A percentile compares a stretch with the other conserved stretches of the same genome.
These are phyloP conservation scores for Candida bentonensis DNA, from an alignment of 805 yeast species.

Conservation along the genomic window DNA sequence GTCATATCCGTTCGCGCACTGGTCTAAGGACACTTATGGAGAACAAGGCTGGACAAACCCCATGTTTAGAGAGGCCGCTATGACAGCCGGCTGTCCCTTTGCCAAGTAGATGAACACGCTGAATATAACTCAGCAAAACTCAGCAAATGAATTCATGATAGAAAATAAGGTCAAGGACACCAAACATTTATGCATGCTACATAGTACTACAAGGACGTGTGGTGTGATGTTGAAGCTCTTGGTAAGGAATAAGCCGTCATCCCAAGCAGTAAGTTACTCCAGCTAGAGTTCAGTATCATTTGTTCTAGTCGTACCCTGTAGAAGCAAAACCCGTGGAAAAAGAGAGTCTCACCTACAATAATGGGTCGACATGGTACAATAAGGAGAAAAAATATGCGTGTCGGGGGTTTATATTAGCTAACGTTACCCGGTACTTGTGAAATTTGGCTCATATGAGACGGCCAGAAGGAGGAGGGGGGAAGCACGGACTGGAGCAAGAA, in stretches of 20 bases:
- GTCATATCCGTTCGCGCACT: slow-evolving; percentile 45
- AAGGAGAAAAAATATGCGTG: slow-evolving; percentile 6
- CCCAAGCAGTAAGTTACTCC: slow-evolving; percentile 18
- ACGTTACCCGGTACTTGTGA: too few species aligned
- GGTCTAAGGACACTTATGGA: slow-evolving; percentile 23
- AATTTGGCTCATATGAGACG: too few species aligned
- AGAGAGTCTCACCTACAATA: slow-evolving; percentile 12
- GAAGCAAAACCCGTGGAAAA: slow-evolving; percentile 7
- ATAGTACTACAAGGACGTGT: too few species aligned
- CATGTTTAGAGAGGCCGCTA: background rate
- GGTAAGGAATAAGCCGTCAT: slow-evolving; percentile 26
- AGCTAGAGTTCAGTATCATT: slow-evolving; percentile 19
- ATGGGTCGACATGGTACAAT: slow-evolving; percentile 12
- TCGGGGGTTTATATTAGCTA: too few species aligned
- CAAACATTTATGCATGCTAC: background rate
- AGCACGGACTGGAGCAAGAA: too few species aligned
- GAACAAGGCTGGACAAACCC: slow-evolving; percentile 33
- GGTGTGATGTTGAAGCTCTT: slow-evolving; percentile 19
- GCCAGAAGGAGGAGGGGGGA: too few species aligned
- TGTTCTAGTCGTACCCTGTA: slow-evolving; percentile 13
- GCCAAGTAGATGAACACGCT: slow-evolving; percentile 4
- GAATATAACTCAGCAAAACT: background rate
- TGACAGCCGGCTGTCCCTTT: slow-evolving; percentile 4
- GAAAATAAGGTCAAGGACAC: background rate
- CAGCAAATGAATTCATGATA: slow-evolving; percentile 1